Evolutionary conservation across 2,329 filamentous ascomycete genomes (phyloP).

Genomic region (Epichloe amarillans): DNA sequence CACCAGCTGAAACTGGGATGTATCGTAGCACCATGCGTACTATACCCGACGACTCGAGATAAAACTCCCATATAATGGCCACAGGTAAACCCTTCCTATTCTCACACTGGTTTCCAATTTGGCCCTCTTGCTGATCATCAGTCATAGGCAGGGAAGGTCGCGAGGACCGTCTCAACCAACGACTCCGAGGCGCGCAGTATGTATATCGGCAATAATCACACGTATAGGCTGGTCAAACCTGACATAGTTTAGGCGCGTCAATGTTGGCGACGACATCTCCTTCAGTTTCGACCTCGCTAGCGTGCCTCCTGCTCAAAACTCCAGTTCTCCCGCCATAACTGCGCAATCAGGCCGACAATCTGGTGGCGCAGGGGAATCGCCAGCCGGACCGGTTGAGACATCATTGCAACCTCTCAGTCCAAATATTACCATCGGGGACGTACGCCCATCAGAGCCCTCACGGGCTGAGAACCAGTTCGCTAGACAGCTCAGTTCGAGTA

Average conservation of each 20-base stretch:
- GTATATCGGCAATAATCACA: slow-evolving; percentile 10
- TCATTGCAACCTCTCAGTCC: background rate
- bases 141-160: slow-evolving; percentile 31
- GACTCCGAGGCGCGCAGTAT: slow-evolving; percentile 51
- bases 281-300: slow-evolving; percentile 40
- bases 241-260: slow-evolving; percentile 30
- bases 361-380: background rate
- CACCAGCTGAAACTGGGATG: background rate
- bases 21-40: background rate
- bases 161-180: slow-evolving; percentile 49
- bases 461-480: background rate
- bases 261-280: slow-evolving; percentile 47
- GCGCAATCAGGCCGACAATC: background rate
- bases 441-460: background rate
- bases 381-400: background rate
- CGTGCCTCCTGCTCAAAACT: slow-evolving; percentile 17
- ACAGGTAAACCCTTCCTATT: background rate
- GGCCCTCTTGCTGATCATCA: background rate
- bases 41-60: background rate
- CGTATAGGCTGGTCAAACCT: background rate
- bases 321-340: slow-evolving; percentile 5
- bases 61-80: background rate
- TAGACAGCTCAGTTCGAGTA: slow-evolving; percentile 5
- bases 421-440: background rate
- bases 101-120: background rate